phyloP scores from a whole-genome alignment of 805 yeast genomes.

The Candida methanosorbosa region DNA sequence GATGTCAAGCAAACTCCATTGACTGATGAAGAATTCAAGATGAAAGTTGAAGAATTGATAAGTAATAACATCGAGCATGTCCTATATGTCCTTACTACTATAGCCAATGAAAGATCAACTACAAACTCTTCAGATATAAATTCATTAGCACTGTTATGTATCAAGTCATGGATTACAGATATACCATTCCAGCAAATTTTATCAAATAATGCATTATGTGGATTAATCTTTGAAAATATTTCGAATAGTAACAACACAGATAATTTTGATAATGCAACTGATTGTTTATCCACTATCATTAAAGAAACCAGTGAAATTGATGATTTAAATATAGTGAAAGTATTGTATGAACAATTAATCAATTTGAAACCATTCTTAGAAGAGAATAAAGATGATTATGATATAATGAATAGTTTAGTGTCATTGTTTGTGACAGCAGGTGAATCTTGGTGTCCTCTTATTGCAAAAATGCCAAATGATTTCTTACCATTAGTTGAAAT shows the following conservation, averaged over 20 bases:
- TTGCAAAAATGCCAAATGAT: constrained; percentile 61
- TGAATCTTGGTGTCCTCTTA: constrained; percentile 87
- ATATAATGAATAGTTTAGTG: constrained; percentile 59
- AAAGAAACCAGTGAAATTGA: constrained; percentile 76
- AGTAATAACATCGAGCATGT: constrained; percentile 61
- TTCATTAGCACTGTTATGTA: constrained; percentile 55
- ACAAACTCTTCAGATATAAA: constrained; percentile 24
- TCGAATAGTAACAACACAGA: constrained; percentile 48
- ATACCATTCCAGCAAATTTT: constrained; percentile 68
- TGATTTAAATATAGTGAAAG: constrained; percentile 50
- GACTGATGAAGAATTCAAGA: constrained; percentile 70
- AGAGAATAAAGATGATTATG: constrained; percentile 48
- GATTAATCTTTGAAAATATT: constrained; percentile 58
- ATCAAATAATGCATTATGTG: constrained; percentile 52
- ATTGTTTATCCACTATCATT: constrained; percentile 75
- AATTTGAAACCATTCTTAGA: constrained; percentile 45
- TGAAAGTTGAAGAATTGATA: constrained; percentile 56
- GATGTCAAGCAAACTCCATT: constrained; percentile 72
- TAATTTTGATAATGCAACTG: constrained; percentile 77
- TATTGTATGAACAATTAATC: constrained; percentile 62
- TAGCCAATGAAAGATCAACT: constrained; percentile 22
- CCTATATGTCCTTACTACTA: constrained; percentile 48
- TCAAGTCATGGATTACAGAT: constrained; percentile 88
- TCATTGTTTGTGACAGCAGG: constrained; percentile 86
- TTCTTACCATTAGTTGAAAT: constrained; percentile 71